A percentile compares a stretch with the other conserved stretches of the same genome.
These are phyloP conservation scores for Rosa multiflora DNA, from an alignment of 306 rosid genomes.

Conservation along the genomic window DNA sequence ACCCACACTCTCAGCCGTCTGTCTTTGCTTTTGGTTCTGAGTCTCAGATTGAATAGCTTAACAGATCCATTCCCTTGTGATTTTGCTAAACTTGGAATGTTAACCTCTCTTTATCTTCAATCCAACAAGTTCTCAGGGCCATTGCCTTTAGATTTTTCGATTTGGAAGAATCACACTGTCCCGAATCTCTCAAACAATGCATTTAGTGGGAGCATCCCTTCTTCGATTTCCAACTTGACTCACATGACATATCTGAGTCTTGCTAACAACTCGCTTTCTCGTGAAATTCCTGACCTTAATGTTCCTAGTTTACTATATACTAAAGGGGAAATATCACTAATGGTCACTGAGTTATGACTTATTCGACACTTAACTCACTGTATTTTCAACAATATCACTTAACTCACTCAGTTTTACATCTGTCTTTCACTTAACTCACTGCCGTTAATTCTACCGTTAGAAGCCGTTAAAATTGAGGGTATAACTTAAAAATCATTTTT, in stretches of 20 bases:
- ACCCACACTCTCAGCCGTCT: constrained; percentile 64
- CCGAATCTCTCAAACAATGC: constrained; percentile 61
- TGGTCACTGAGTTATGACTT: too few relatives aligned
- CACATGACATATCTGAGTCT: constrained; percentile 59
- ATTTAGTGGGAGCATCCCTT: constrained; percentile 73
- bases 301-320: constrained; percentile 35
- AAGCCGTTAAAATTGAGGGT: too few relatives aligned
- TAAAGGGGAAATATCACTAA: too few relatives aligned
- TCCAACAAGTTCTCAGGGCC: constrained; percentile 66
- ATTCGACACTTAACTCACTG: too few relatives aligned
- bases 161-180: constrained; percentile 60
- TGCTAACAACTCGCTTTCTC: constrained; percentile 75
- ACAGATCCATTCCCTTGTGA: constrained; percentile 79
- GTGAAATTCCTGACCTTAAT: constrained; percentile 64
- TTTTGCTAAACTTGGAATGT: constrained; percentile 57
- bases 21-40: constrained; percentile 52
- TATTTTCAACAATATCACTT: too few relatives aligned
- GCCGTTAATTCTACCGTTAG: too few relatives aligned
- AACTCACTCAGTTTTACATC: too few relatives aligned
- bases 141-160: constrained; percentile 69
- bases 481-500: too few relatives aligned
- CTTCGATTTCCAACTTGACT: constrained; percentile 64
- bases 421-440: too few relatives aligned
- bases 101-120: constrained; percentile 60
- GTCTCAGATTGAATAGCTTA: constrained; percentile 71